Base-by-base conservation (phyloP, 73 alveolate genomes). In the Paramecium primaurelia region DNA sequence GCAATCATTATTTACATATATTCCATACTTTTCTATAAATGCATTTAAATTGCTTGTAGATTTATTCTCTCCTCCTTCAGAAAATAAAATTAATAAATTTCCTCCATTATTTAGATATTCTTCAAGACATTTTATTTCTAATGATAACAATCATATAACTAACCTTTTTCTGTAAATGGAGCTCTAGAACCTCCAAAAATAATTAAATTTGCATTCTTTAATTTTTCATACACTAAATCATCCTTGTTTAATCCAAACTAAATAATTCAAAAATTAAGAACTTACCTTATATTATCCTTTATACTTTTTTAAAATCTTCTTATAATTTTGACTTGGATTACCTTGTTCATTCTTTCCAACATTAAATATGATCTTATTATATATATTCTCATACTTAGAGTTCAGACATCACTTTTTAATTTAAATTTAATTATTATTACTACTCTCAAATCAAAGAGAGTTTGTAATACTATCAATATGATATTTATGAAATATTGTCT, bases 51-150 rank as follows among this genome's bases (percentile, higher is more conserved):
- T 98, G 83, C 99, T 97, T 75, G 93, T 92, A 58, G 87, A 80
- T 92, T 96, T 97, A 68, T 95, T 86, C 92, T 96, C 99, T 38
- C 99, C 99, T 40, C 99, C 99, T 84, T 98, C 99, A 1, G 97
- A 97, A 75, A 92, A 83, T 54, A 97, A 71, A 22, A 98, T 85
- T 86, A 98, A 77, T 18, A 96, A 92, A 87, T 96, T 96, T 49
- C 99, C 99, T 26, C 99, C 99, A 37, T 95, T 96, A 58, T 97
- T 59, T 86, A 96, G 58, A 93, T 97, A 98, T 71, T 88, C 92
- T 95, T 97, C 96, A 34, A 98, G 86, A 71, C 96, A 98, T 4
- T 95, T 94, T 49, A 98, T 87, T 95, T 98, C 99, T 83, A 11
- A 34, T 28, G 6, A 6, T 36, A 51, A 1, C 30, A 58, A 10